Percentiles rank a stretch among this genome's conserved stretches.
These are phyloP conservation scores for Tanacetum coccineum DNA, from an alignment of 129 eudicot species.

Conservation along the genomic window DNA sequence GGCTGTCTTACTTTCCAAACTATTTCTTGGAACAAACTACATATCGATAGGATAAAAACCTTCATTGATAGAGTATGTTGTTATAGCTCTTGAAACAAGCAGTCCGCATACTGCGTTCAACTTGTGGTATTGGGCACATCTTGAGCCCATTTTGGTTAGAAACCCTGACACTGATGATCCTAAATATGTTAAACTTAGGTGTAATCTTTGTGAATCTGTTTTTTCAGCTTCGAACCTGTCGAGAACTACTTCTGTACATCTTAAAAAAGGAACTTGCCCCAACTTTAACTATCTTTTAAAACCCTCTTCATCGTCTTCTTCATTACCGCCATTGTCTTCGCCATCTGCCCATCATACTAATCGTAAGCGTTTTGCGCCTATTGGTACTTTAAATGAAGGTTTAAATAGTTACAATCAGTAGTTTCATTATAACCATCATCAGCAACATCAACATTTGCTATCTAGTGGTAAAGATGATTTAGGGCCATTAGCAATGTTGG, in stretches of 20 bases:
- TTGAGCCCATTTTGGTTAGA: conserved; percentile 52
- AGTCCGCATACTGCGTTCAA: not conserved
- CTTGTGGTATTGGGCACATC: conserved; percentile 54
- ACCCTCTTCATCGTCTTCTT: conserved; percentile 38
- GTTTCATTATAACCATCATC: not conserved
- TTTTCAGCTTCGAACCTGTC: conserved; percentile 84
- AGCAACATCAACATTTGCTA: conserved; percentile 29
- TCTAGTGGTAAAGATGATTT: conserved; percentile 81
- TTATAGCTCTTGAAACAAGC: not conserved
- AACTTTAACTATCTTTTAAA: conserved; percentile 46
- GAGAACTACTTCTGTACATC: conserved; percentile 76
- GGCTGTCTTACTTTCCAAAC: no score
- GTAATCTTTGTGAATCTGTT: conserved; percentile 53
- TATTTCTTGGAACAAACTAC: not conserved
- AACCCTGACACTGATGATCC: conserved; percentile 53
- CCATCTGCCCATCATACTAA: conserved; percentile 35
- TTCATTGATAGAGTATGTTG: conserved; percentile 69
- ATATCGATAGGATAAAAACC: conserved; percentile 66
- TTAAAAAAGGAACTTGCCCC: conserved; percentile 69
- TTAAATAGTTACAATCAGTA: conserved; percentile 11
- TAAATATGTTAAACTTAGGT: conserved; percentile 58
- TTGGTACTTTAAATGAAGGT: conserved; percentile 22
- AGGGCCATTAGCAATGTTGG: conserved; percentile 72
- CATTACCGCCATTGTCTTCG: conserved; percentile 50
- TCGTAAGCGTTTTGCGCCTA: conserved; percentile 28